Percentiles rank a stretch among this genome's conserved stretches.
phyloP scores from a whole-genome alignment of 768 basidiomycete species.

The Lentinus brumalis region DNA sequence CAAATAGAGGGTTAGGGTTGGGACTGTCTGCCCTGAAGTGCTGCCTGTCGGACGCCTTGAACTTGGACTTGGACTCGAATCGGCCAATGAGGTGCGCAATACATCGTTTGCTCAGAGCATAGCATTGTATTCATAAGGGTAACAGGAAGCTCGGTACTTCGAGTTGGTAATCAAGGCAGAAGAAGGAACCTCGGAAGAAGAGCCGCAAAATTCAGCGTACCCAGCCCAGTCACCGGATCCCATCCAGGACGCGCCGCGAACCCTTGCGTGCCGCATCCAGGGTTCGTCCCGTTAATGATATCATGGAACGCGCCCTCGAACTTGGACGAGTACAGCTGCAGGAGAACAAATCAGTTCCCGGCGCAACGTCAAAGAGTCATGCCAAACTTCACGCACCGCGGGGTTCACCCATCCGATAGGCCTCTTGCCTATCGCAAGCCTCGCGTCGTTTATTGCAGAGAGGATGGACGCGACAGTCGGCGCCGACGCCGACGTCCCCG shows the following conservation, averaged over 20 bases:
- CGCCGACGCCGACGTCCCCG: constrained; percentile 64
- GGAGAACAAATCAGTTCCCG: neutral
- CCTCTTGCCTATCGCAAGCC: constrained; percentile 29
- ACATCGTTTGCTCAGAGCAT: too few relatives aligned
- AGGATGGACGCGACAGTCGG: constrained; percentile 67
- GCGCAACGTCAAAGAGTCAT: neutral
- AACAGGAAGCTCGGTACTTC: too few relatives aligned
- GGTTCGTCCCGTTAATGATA: constrained; percentile 30
- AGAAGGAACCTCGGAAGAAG: constrained; percentile 13
- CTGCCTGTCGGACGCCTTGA: too few relatives aligned
- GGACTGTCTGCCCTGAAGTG: too few relatives aligned
- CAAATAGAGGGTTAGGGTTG: too few relatives aligned
- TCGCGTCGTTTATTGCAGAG: constrained; percentile 50
- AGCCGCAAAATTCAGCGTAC: constrained; percentile 32
- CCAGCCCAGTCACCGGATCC: constrained; percentile 36
- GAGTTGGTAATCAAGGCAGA: constrained; percentile 3
- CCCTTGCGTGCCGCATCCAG: constrained; percentile 35
- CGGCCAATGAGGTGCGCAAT: too few relatives aligned
- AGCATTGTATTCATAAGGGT: too few relatives aligned
- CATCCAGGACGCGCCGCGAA: constrained; percentile 34
- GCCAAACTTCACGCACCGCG: constrained; percentile 10
- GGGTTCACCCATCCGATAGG: constrained; percentile 42
- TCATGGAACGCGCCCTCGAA: constrained; percentile 43
- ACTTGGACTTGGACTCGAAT: too few relatives aligned
- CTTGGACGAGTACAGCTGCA: constrained; percentile 45